These are phyloP conservation scores for Endocladia muricata DNA, from an alignment of 31 red algal species.

Conservation along the genomic window DNA sequence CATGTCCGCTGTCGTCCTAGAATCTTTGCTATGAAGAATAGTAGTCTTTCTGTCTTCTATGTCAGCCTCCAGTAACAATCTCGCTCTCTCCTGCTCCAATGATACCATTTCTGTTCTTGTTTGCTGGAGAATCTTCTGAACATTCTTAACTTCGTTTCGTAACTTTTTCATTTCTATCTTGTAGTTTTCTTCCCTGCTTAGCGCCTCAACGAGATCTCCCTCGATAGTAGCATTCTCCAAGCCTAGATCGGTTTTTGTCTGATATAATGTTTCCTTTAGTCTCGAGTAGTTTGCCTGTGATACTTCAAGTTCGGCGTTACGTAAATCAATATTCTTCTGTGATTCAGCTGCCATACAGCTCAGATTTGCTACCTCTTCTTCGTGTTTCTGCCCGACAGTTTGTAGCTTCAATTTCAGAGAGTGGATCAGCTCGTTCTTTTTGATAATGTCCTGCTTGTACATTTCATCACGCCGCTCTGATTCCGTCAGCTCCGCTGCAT, in stretches of 20 bases:
- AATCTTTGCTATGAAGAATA: neutral
- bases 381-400: neutral
- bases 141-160: neutral
- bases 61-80: neutral
- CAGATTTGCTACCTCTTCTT: neutral
- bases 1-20: neutral
- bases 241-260: neutral
- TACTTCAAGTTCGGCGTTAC: neutral
- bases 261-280: neutral
- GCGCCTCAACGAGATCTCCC: neutral
- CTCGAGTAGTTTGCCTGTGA: neutral
- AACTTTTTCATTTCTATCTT: neutral
- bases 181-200: neutral
- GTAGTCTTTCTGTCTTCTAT: too few species aligned
- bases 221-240: neutral
- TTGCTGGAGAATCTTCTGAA: neutral
- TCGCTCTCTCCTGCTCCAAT: neutral
- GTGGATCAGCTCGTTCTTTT: neutral
- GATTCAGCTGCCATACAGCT: neutral
- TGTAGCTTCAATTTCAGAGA: neutral
- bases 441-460: conserved; percentile 1
- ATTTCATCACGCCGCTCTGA: neutral
- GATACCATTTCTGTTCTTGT: neutral
- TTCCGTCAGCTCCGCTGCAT: neutral
- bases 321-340: neutral